Percentiles rank a stretch among this genome's conserved stretches.
phyloP scores from a whole-genome alignment of 345 rosid species.

The Eucalyptus grandis region DNA sequence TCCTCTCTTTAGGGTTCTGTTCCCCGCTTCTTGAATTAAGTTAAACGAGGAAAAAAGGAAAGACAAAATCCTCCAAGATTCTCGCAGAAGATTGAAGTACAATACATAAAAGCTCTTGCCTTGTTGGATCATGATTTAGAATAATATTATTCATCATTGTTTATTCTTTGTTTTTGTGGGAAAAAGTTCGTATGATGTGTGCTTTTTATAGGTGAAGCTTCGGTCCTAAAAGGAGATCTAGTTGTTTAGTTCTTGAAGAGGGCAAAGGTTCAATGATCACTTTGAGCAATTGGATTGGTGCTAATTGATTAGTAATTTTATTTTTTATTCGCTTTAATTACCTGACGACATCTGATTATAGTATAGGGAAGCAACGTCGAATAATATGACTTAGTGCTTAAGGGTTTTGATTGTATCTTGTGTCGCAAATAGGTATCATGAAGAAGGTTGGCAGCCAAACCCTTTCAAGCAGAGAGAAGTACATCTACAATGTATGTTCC shows the following conservation, averaged over 20 bases:
- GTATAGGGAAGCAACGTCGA: not conserved
- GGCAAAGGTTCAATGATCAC: not conserved
- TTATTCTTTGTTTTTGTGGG: not conserved
- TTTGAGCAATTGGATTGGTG: not conserved
- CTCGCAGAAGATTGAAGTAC: conserved; percentile 4
- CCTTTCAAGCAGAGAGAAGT: not conserved
- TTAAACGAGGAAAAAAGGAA: not conserved
- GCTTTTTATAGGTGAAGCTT: not conserved
- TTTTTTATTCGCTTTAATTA: not conserved
- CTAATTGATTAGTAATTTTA: not conserved
- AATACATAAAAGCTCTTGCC: not conserved
- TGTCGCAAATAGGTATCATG: not conserved
- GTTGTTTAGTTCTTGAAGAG: not conserved
- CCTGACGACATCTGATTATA: not conserved
- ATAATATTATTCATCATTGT: not conserved
- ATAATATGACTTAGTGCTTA: not conserved
- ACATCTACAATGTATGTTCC: not conserved
- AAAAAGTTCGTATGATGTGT: not conserved
- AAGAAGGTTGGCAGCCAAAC: not conserved
- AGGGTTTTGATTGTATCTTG: not conserved
- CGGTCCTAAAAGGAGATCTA: not conserved
- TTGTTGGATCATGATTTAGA: not conserved
- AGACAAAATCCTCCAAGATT: conserved; percentile 11
- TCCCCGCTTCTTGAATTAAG: not conserved
- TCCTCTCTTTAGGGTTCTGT: not conserved